Evolutionary conservation across 2,329 filamentous ascomycete species (phyloP).

Genomic region (Plectosphaerella plurivora): DNA sequence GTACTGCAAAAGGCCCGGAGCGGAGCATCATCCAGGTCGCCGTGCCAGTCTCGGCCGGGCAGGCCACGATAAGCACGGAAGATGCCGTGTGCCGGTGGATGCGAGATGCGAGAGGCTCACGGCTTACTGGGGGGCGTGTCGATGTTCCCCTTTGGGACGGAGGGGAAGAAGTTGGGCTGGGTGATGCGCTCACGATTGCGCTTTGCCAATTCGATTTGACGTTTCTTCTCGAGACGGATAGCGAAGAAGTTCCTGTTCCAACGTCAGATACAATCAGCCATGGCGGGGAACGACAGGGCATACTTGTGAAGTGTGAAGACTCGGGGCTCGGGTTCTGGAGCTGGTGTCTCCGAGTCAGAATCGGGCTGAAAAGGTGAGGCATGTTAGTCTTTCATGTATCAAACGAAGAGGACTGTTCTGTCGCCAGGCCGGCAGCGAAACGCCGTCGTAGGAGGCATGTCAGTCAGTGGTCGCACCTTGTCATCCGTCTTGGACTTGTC

Average conservation of each 20-base stretch:
- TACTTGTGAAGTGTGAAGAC: constrained; percentile 56
- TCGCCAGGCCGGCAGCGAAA: too few relatives aligned
- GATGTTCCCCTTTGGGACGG: constrained; percentile 65
- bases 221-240: constrained; percentile 74
- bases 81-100: too few relatives aligned
- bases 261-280: neutral
- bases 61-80: too few relatives aligned
- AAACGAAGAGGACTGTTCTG: too few relatives aligned
- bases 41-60: too few relatives aligned
- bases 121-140: constrained; percentile 7
- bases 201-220: constrained; percentile 73
- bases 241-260: constrained; percentile 72
- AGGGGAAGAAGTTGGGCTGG: constrained; percentile 77
- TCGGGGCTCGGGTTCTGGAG: constrained; percentile 64
- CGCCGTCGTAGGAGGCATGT: too few relatives aligned
- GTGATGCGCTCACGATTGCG: constrained; percentile 75
- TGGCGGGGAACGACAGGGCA: neutral
- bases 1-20: too few relatives aligned
- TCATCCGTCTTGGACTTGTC: constrained; percentile 26
- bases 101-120: neutral
- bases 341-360: constrained; percentile 23
- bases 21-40: too few relatives aligned
- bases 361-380: constrained; percentile 28
- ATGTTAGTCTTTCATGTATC: too few relatives aligned
- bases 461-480: neutral